A percentile compares a stretch with the other conserved stretches of the same genome.
phyloP scores from a whole-genome alignment of 768 basidiomycete genomes.

The Boletus eberwhitei region DNA sequence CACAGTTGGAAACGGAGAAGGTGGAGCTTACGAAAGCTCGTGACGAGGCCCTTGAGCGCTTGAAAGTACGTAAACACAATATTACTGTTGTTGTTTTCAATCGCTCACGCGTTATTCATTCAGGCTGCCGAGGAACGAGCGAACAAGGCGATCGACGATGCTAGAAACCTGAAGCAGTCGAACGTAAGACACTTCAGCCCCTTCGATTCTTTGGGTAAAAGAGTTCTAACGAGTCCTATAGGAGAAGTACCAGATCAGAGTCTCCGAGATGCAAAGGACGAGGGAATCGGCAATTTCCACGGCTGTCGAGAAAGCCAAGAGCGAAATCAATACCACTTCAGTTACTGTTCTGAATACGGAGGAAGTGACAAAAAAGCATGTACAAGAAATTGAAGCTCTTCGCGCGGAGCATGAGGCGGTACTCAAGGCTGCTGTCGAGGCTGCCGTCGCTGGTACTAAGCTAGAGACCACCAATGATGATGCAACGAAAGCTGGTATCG shows the following conservation, averaged over 20 bases:
- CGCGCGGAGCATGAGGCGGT: constrained; percentile 54
- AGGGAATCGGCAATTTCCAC: constrained; percentile 52
- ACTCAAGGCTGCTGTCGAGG: constrained; percentile 51
- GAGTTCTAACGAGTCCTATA: constrained; percentile 26
- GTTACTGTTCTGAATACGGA: constrained; percentile 27
- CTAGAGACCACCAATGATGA: constrained; percentile 33
- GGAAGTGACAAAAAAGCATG: constrained; percentile 50
- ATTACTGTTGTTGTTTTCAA: neutral
- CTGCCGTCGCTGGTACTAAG: constrained; percentile 41
- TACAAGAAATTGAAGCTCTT: constrained; percentile 55
- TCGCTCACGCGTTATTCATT: constrained; percentile 1
- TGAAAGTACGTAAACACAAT: constrained; percentile 44
- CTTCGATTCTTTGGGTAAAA: neutral
- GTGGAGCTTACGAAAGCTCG: constrained; percentile 52
- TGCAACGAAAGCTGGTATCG: constrained; percentile 45
- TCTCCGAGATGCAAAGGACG: constrained; percentile 50
- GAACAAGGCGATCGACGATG: constrained; percentile 43
- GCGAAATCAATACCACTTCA: constrained; percentile 35
- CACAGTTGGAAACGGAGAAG: constrained; percentile 59
- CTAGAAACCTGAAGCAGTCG: constrained; percentile 36
- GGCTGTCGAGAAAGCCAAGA: constrained; percentile 55
- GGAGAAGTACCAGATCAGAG: constrained; percentile 61
- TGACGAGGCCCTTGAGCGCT: constrained; percentile 55
- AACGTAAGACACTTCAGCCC: constrained; percentile 19
- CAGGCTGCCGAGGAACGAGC: constrained; percentile 42